phyloP scores from a whole-genome alignment of 1,284 basidiomycete species.

The Schizopora paradoxa region DNA sequence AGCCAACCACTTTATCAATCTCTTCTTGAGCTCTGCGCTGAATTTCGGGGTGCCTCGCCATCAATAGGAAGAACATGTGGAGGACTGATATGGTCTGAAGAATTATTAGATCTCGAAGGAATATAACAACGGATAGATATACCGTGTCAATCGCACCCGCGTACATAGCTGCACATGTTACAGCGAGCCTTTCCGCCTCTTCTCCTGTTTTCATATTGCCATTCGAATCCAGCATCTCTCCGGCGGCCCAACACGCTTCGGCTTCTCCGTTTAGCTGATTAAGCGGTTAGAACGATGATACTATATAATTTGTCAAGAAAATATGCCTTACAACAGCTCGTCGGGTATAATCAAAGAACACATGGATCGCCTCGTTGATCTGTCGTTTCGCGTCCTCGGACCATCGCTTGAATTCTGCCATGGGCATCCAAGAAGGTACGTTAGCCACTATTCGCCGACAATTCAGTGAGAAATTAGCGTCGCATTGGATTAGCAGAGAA shows the following conservation, averaged over 20 bases:
- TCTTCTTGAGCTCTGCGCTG: conserved; percentile 38
- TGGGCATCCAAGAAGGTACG: conserved; percentile 8
- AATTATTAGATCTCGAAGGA: too few species aligned
- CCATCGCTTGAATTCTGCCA: background rate
- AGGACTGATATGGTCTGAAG: conserved; percentile 9
- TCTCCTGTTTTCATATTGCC: too few species aligned
- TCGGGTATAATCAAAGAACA: conserved; percentile 12
- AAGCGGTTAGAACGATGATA: too few species aligned
- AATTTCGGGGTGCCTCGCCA: conserved; percentile 36
- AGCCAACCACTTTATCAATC: conserved; percentile 29
- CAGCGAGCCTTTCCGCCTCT: too few species aligned
- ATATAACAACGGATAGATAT: too few species aligned
- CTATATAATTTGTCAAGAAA: background rate
- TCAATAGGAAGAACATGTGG: conserved; percentile 14
- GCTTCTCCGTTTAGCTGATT: too few species aligned
- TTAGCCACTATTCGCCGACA: conserved; percentile 5
- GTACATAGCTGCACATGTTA: too few species aligned
- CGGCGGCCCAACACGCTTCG: too few species aligned
- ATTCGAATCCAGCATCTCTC: too few species aligned
- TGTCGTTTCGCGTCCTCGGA: conserved; percentile 43
- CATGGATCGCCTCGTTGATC: too few species aligned
- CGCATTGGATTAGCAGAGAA: conserved; percentile 27
- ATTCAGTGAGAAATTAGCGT: background rate
- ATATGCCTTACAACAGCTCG: too few species aligned
- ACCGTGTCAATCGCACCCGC: too few species aligned